A percentile compares a stretch with the other conserved stretches of the same genome.
Conservation (phyloP, 139 green algal genomes). For the Pleodorina starrii region DNA sequence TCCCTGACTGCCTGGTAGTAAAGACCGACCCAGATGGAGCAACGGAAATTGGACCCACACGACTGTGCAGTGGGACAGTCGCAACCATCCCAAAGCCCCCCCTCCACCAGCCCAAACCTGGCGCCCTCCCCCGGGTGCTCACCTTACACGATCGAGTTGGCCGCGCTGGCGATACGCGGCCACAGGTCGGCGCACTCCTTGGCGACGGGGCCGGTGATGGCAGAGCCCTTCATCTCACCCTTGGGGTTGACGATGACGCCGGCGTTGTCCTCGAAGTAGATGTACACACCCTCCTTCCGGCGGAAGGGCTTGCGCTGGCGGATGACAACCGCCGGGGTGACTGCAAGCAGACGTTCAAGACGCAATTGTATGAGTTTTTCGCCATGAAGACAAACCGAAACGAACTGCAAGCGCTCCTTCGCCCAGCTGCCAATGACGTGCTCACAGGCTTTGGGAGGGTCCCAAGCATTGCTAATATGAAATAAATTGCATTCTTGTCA, state of each 20-base stretch:
- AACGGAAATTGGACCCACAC: no score
- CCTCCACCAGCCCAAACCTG: not conserved
- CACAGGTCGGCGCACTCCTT: conserved; percentile 99
- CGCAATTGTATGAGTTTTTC: no score
- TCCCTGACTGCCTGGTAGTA: no score
- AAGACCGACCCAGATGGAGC: no score
- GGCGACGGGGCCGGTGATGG: conserved; percentile 98
- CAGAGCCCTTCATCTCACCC: conserved; percentile 99
- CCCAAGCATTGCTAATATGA: no score
- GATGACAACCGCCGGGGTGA: conserved; percentile 94
- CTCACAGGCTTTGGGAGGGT: no score
- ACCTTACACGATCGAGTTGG: conserved; percentile 97
- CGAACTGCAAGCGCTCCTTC: no score
- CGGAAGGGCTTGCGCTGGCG: conserved; percentile 98
- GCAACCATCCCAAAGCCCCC: not conserved
- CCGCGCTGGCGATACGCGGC: conserved; percentile 97
- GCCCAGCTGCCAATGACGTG: no score
- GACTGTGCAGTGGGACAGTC: no score
- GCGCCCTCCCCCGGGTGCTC: not conserved
- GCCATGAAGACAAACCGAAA: no score
- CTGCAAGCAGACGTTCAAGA: no score
- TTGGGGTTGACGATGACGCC: conserved; percentile 99
- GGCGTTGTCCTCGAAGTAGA: conserved; percentile 99
- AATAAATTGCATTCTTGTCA: no score
- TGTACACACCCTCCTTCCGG: conserved; percentile 98